Evolutionary conservation across 1,284 basidiomycete genomes (phyloP).

Genomic region (Thelephora terrestris): DNA sequence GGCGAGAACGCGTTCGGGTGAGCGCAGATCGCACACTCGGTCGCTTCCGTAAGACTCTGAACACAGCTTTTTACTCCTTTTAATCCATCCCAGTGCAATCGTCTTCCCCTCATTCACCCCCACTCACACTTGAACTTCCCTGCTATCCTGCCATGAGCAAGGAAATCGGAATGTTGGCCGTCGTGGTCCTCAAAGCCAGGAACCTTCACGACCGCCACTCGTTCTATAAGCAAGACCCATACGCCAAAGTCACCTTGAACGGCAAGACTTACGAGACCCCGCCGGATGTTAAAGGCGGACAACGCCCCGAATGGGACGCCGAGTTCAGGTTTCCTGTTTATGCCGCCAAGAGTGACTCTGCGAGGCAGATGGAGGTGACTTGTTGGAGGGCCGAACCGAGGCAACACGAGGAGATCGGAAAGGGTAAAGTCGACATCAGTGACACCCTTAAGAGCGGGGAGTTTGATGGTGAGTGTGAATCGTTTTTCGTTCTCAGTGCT

Average conservation of each 20-base stretch:
- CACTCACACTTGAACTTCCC: no score
- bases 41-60: no score
- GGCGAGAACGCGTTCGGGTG: no score
- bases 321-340: constrained; percentile 55
- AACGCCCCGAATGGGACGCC: constrained; percentile 70
- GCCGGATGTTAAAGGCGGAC: constrained; percentile 61
- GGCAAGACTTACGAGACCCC: constrained; percentile 46
- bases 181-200: constrained; percentile 65
- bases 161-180: constrained; percentile 54
- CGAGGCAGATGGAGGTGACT: constrained; percentile 48
- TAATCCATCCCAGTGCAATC: no score
- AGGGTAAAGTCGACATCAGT: constrained; percentile 50
- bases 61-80: no score
- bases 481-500: background rate
- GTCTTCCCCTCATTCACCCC: no score
- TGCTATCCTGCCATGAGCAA: constrained; percentile 12
- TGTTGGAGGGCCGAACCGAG: constrained; percentile 57
- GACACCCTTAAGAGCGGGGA: constrained; percentile 62
- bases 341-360: constrained; percentile 33
- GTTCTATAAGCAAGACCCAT: constrained; percentile 72
- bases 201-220: constrained; percentile 63
- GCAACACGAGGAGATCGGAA: constrained; percentile 51
- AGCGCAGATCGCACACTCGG: no score
- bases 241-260: constrained; percentile 35
- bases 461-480: constrained; percentile 52